Evolutionary conservation across 352 stramenopile genomes (phyloP).

Genomic region (Plasmopara viticola): DNA sequence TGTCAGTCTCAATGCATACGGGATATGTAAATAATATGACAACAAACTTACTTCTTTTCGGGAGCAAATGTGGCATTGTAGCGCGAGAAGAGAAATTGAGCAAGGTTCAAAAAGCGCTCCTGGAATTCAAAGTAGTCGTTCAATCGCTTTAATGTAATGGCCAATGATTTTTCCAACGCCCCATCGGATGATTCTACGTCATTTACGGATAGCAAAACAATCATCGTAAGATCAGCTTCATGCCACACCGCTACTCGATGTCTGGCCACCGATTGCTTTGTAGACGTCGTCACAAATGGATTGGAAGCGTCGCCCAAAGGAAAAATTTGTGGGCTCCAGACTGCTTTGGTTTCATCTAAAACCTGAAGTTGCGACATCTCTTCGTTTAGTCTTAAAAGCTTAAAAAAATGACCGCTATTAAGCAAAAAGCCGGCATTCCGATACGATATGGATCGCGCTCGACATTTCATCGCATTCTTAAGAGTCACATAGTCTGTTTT

Average conservation of each 20-base stretch:
- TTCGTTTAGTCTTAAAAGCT: conserved; percentile 17
- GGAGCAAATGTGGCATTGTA: conserved; percentile 22
- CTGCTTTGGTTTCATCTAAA: conserved; percentile 20
- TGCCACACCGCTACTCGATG: conserved; percentile 41
- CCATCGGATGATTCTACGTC: background rate
- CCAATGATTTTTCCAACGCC: conserved; percentile 5
- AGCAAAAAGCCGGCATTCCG: conserved; percentile 50
- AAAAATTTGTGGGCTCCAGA: conserved; percentile 44
- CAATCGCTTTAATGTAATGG: conserved; percentile 17
- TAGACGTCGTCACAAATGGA: background rate
- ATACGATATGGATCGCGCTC: conserved; percentile 36
- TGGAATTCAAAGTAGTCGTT: conserved; percentile 22
- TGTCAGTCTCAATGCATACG: conserved; percentile 1
- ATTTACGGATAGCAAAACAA: conserved; percentile 27
- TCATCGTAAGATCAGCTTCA: conserved; percentile 43
- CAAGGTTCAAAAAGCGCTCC: conserved; percentile 31
- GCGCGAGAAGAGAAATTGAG: conserved; percentile 27
- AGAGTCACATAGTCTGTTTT: conserved; percentile 3
- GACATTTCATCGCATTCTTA: conserved; percentile 24
- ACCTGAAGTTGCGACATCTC: conserved; percentile 4
- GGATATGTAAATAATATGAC: too few relatives aligned
- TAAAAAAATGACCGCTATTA: conserved; percentile 42
- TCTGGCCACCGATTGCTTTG: conserved; percentile 1
- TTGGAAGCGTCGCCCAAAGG: background rate
- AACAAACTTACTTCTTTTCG: conserved; percentile 20